A percentile compares a stretch with the other conserved stretches of the same genome.
These are phyloP conservation scores for Stemphylium beticola DNA, from an alignment of 2,329 filamentous ascomycete genomes.

Conservation along the genomic window DNA sequence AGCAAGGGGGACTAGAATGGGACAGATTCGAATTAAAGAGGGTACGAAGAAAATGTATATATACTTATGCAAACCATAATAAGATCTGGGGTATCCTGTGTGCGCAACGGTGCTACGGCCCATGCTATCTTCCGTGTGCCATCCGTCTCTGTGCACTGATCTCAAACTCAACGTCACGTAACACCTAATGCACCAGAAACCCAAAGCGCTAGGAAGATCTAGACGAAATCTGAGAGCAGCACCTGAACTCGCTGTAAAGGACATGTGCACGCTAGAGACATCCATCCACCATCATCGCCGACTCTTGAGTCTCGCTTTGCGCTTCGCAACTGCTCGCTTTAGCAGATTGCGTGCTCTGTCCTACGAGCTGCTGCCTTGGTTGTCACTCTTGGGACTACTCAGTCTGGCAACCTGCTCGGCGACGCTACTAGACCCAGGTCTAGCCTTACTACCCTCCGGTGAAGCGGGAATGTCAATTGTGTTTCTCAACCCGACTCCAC, in stretches of 20 bases:
- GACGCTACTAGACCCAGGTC: slow-evolving; percentile 37
- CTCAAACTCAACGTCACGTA: slow-evolving; percentile 15
- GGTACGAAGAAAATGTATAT: not conserved
- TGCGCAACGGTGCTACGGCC: slow-evolving; percentile 11
- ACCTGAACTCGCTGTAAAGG: not conserved
- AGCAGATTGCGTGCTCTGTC: not conserved
- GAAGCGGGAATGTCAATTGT: slow-evolving; percentile 38
- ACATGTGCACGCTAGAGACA: not conserved
- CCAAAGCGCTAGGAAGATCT: not conserved
- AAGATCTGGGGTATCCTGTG: slow-evolving; percentile 22
- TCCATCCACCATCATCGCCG: not conserved
- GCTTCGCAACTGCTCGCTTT: not conserved
- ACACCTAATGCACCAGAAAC: slow-evolving; percentile 9
- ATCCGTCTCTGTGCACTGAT: slow-evolving; percentile 13
- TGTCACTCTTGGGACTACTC: slow-evolving; percentile 25
- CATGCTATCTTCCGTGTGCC: slow-evolving; percentile 10
- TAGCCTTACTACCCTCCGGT: slow-evolving; percentile 17
- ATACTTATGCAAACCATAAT: slow-evolving; percentile 14
- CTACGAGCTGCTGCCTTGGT: slow-evolving; percentile 5
- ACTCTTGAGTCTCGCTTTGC: not conserved
- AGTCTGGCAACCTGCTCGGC: slow-evolving; percentile 44
- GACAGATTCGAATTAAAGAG: not conserved
- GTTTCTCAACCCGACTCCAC: slow-evolving; percentile 40
- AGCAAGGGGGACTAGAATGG: not conserved
- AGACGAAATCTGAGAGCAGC: not conserved